Conservation (phyloP, 1,284 basidiomycete species). For the Tilletia walkeri region DNA sequence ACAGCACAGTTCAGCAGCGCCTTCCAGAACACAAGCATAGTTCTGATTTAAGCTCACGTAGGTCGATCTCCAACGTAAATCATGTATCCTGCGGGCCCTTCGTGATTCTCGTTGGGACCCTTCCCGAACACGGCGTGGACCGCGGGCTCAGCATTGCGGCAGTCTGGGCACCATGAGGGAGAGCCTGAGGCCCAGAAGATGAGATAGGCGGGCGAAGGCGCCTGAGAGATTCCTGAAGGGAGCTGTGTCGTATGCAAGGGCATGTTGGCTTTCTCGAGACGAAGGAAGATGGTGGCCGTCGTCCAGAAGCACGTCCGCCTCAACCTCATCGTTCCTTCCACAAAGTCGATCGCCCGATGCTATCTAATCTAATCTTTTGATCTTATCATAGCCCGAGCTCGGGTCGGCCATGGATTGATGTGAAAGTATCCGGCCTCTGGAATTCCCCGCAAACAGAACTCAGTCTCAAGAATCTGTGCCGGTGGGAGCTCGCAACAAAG, state of each 20-base stretch:
- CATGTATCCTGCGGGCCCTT: constrained; percentile 25
- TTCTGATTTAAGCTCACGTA: constrained; percentile 19
- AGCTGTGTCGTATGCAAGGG: constrained; percentile 5
- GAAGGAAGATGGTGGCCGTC: no score
- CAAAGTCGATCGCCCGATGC: no score
- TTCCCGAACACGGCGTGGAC: constrained; percentile 31
- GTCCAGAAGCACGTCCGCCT: no score
- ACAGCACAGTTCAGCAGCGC: no score
- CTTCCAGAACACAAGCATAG: neutral
- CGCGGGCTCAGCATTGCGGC: constrained; percentile 33
- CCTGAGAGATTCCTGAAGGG: neutral
- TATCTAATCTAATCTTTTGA: no score
- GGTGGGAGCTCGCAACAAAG: no score
- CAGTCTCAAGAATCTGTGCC: no score
- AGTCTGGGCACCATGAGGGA: constrained; percentile 44
- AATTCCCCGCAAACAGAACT: no score
- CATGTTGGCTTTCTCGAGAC: neutral
- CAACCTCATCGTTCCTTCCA: no score
- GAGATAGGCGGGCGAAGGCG: constrained; percentile 23
- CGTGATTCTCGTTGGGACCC: neutral
- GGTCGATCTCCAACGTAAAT: constrained; percentile 34
- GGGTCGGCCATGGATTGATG: no score
- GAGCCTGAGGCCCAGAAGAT: constrained; percentile 40
- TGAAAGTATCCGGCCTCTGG: no score
- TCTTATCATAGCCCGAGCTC: no score